Conservation (phyloP, 2,329 filamentous ascomycete species). For the Fusarium pseudonygamai region DNA sequence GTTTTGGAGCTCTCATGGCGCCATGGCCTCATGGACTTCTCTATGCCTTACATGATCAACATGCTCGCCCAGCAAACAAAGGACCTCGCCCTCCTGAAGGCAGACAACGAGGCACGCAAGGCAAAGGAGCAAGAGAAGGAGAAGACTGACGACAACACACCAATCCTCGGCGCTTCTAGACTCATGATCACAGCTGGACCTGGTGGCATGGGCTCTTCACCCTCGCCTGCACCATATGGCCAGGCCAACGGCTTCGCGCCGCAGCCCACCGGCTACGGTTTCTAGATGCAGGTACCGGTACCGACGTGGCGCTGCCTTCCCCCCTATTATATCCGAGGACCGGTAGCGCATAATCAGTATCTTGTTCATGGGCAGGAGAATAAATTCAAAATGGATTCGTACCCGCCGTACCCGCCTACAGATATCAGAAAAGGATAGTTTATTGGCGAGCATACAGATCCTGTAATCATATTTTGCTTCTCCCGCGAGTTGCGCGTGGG, state of each 20-base stretch:
- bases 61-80: conserved; percentile 90
- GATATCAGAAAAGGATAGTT: conserved; percentile 29
- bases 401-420: neutral
- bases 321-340: conserved; percentile 11
- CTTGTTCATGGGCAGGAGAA: conserved; percentile 6
- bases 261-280: conserved; percentile 83
- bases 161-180: conserved; percentile 87
- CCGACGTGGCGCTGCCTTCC: conserved; percentile 43
- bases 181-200: conserved; percentile 97
- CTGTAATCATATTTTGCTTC: conserved; percentile 45
- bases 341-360: conserved; percentile 12
- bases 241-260: conserved; percentile 90
- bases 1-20: conserved; percentile 98
- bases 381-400: conserved; percentile 1
- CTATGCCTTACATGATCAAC: conserved; percentile 99
- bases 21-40: conserved; percentile 92
- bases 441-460: conserved; percentile 40
- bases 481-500: conserved; percentile 26
- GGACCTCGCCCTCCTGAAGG: conserved; percentile 85
- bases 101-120: conserved; percentile 96
- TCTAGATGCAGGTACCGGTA: conserved; percentile 54
- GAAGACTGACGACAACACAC: conserved; percentile 92
- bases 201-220: conserved; percentile 51
- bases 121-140: conserved; percentile 74
- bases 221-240: conserved; percentile 73